phyloP scores from a whole-genome alignment of 169 alveolate species.

The Besnoitia besnoiti region DNA sequence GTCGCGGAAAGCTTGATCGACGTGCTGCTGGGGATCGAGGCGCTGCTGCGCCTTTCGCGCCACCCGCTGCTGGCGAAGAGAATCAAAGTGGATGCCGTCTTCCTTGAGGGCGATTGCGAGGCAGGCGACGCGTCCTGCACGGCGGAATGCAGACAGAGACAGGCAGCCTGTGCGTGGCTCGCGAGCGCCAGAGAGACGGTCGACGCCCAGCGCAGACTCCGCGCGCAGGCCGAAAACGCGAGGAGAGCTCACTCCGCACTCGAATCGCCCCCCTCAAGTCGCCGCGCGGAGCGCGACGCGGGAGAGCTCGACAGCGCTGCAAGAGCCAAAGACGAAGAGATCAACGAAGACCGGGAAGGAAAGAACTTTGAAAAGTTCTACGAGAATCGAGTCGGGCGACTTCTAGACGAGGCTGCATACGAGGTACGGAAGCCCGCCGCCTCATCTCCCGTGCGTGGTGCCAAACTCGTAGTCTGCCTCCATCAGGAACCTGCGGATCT shows the following conservation, averaged over 20 bases:
- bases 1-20: not conserved
- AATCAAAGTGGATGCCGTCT: not conserved
- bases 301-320: no score
- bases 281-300: no score
- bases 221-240: not conserved
- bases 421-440: not conserved
- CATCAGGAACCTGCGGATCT: no score
- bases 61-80: not conserved
- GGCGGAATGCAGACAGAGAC: not conserved
- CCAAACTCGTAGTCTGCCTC: no score
- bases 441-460: not conserved
- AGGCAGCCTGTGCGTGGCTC: not conserved
- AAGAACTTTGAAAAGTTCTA: not conserved
- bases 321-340: no score
- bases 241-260: no score
- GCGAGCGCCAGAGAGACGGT: not conserved
- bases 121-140: not conserved
- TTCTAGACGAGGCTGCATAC: not conserved
- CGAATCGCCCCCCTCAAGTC: no score
- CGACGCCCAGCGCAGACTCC: not conserved
- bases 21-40: not conserved
- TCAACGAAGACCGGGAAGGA: no score
- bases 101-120: not conserved
- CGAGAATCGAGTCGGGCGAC: not conserved
- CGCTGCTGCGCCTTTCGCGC: not conserved